A percentile compares a stretch with the other conserved stretches of the same genome.
Conservation (phyloP, 331 rosid genomes). For the Erythrophleum ivorense region DNA sequence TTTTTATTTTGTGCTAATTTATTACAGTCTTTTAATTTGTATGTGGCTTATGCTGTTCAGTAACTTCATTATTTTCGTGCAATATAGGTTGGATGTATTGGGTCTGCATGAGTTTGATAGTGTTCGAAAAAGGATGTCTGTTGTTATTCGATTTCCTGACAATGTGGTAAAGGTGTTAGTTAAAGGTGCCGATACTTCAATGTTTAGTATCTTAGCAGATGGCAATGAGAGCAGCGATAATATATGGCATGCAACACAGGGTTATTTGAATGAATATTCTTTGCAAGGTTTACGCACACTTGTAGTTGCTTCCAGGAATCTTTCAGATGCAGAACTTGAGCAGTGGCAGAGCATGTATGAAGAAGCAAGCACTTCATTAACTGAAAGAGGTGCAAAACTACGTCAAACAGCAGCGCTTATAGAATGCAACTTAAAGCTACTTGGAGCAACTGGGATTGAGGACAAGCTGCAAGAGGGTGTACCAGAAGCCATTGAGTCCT, state of each 20-base stretch:
- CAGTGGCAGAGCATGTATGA: slow-evolving; percentile 80
- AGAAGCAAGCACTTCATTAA: slow-evolving; percentile 87
- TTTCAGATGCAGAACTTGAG: slow-evolving; percentile 73
- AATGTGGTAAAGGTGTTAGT: slow-evolving; percentile 80
- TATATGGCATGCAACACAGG: slow-evolving; percentile 55
- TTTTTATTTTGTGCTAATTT: slow-evolving; percentile 12
- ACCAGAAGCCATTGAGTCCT: slow-evolving; percentile 86
- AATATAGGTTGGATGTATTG: slow-evolving; percentile 84
- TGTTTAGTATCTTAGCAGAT: slow-evolving; percentile 66
- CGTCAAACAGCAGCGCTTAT: slow-evolving; percentile 79
- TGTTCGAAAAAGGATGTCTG: slow-evolving; percentile 91
- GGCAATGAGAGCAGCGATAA: slow-evolving; percentile 48
- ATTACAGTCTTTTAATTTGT: slow-evolving; percentile 27
- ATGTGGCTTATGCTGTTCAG: slow-evolving; percentile 26
- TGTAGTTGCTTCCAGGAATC: slow-evolving; percentile 79
- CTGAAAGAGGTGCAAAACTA: slow-evolving; percentile 67
- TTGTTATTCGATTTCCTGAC: slow-evolving; percentile 82
- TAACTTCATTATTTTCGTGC: slow-evolving; percentile 40
- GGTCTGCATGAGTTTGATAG: slow-evolving; percentile 95
- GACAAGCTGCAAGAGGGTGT: slow-evolving; percentile 95
- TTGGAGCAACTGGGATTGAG: slow-evolving; percentile 92
- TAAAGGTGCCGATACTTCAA: slow-evolving; percentile 89
- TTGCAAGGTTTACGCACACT: slow-evolving; percentile 87
- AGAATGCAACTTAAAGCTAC: slow-evolving; percentile 76
- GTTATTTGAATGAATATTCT: slow-evolving; percentile 78